Conservation (phyloP, 768 basidiomycete species). For the Mycena crocata region DNA sequence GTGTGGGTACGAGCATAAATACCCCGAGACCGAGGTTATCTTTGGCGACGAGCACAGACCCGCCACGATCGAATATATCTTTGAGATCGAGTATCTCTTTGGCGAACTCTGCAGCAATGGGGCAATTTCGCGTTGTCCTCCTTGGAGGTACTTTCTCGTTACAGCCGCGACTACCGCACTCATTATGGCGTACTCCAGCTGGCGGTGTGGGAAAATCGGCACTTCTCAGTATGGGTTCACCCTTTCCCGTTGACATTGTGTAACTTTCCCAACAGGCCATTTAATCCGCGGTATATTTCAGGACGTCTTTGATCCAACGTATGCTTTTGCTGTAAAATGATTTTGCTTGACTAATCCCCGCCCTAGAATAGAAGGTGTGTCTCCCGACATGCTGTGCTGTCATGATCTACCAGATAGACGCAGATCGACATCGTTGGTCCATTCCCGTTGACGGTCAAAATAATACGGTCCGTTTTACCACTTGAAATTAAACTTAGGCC, state of each 20-base stretch:
- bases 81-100: too few species aligned
- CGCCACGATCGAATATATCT: too few species aligned
- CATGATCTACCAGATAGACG: background rate
- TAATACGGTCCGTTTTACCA: background rate
- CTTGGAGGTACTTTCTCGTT: too few species aligned
- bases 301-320: background rate
- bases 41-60: too few species aligned
- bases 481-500: background rate
- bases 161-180: too few species aligned
- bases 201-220: too few species aligned
- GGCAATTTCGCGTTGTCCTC: too few species aligned
- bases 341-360: background rate
- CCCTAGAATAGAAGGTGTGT: background rate
- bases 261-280: background rate
- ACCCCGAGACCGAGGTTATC: too few species aligned
- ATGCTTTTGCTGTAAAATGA: background rate
- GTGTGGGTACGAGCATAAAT: too few species aligned
- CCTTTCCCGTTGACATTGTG: background rate
- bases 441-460: constrained; percentile 2
- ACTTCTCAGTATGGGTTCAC: too few species aligned
- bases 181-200: too few species aligned
- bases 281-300: background rate
- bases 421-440: background rate
- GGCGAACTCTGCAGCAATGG: too few species aligned
- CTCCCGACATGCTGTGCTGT: background rate